Evolutionary conservation across 2,329 filamentous ascomycete species (phyloP), one percentile per base, ranked within the genome.

Genomic region (Rhynchosporium graminicola): DNA sequence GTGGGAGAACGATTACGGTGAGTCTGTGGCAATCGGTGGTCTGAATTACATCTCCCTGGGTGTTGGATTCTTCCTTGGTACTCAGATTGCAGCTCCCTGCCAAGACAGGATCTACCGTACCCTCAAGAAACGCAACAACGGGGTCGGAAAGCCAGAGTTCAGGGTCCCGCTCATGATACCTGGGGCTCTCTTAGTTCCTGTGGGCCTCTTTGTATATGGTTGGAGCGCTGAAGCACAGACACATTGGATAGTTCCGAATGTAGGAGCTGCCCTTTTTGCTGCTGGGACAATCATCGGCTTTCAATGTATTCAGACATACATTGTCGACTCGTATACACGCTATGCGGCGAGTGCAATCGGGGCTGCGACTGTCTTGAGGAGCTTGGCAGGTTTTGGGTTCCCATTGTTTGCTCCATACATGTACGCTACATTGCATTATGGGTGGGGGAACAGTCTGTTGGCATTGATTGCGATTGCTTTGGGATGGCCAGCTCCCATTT

Each of bases 121-220:
- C 13, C 60, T 72, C 20, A 72, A 72, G 57, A 61, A 60, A 26
- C 64, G 67, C 28, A 72, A 70, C 29, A 67, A 69, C 76, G 68
- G 68, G 26, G 65, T 72, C 3, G 70, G 68, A 13, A 68, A 67
- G 61, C 87, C 87, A 0, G 87, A 90, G 67, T 87, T 84, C 68
- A 82, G 87, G n/a, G 78, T 87, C 0, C 86, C 86, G 0, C 75
- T 87, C 2, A 83, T 87, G 75, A 69, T 84, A 13, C 76, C 83
- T 0, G 82, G 81, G 0, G 80, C 80, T 0, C 45, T 88, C 0
- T 65, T 87, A 1, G 67, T 87, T 0, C 86, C 86, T 0, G 74
- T 87, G 9, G 80, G 82, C 0, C 75, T 87, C 0, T 80, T 86
- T 65, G 77, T 80, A 72, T 86, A 86, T 68, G 84, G 84, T 42